Conservation (phyloP, 106 monocot genomes). For the Apostasia shenzhenica region DNA sequence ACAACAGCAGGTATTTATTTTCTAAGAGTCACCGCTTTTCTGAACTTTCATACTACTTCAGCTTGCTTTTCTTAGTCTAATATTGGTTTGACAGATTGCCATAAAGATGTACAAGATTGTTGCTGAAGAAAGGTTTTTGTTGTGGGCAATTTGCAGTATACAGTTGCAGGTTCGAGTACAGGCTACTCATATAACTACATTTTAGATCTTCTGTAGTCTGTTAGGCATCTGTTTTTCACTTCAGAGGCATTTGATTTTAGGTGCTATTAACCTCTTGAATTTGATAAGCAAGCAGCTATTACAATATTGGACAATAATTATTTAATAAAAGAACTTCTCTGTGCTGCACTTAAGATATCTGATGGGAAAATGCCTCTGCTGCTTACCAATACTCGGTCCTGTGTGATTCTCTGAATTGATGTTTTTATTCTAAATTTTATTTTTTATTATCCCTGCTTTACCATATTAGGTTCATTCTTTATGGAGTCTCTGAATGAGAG, state of each 20-base stretch:
- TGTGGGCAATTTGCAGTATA: conserved; percentile 99
- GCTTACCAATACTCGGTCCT: not conserved
- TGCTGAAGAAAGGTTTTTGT: conserved; percentile 92
- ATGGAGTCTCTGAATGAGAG: not conserved
- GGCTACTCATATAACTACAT: not conserved
- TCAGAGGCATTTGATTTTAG: too few relatives aligned
- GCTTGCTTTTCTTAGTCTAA: not conserved
- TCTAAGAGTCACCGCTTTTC: not conserved
- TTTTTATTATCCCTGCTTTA: not conserved
- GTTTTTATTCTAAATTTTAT: not conserved
- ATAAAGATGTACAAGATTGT: conserved; percentile 96
- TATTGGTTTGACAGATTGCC: conserved; percentile 74
- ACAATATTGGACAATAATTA: too few relatives aligned
- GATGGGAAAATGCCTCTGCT: not conserved
- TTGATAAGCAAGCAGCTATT: too few relatives aligned
- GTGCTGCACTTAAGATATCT: too few relatives aligned
- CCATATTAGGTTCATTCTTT: not conserved
- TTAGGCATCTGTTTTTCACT: not conserved
- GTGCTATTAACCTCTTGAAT: too few relatives aligned
- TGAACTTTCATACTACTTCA: not conserved
- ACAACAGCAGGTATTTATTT: conserved; percentile 75
- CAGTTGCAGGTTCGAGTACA: conserved; percentile 59
- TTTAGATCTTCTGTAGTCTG: not conserved
- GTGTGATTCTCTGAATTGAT: not conserved
- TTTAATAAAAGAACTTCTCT: too few relatives aligned